A percentile compares a stretch with the other conserved stretches of the same genome.
Evolutionary conservation across 805 yeast species (phyloP).

Genomic region (Pichia eremophila): DNA sequence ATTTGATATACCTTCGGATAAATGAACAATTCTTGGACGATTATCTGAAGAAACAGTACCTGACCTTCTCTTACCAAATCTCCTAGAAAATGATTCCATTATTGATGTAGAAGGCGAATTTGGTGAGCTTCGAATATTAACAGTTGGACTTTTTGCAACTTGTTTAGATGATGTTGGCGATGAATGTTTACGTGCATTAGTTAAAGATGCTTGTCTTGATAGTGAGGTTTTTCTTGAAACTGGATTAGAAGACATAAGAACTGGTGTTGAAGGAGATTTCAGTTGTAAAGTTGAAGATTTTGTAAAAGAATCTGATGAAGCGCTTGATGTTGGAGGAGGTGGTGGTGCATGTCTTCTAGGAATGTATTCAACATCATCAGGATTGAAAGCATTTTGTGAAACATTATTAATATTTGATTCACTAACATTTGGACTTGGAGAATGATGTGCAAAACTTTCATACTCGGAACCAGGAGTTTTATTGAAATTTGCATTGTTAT

Average conservation of each 20-base stretch:
- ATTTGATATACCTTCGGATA: slow-evolving; percentile 16
- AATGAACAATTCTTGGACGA: slow-evolving; percentile 18
- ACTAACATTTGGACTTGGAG: slow-evolving; percentile 1
- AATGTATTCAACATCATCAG: slow-evolving; percentile 15
- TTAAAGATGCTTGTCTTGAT: slow-evolving; percentile 2
- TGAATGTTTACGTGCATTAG: slow-evolving; percentile 5
- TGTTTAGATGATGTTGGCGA: neutral
- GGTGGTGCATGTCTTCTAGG: slow-evolving; percentile 31
- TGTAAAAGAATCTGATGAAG: neutral
- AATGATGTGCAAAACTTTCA: slow-evolving; percentile 4
- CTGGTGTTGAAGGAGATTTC: neutral
- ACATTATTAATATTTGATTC: neutral
- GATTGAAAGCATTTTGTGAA: neutral
- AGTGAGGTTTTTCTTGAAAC: neutral
- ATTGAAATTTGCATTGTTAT: neutral
- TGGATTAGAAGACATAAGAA: neutral
- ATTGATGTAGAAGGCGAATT: slow-evolving; percentile 21
- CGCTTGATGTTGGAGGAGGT: slow-evolving; percentile 7
- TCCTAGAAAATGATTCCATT: slow-evolving; percentile 21
- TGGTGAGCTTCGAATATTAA: slow-evolving; percentile 3
- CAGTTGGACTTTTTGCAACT: neutral
- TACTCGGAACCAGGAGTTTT: slow-evolving; percentile 5
- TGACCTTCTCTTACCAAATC: slow-evolving; percentile 14
- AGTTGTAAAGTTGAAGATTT: neutral
- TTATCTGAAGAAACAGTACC: neutral